phyloP scores from a whole-genome alignment of 768 basidiomycete genomes.

The Tylopilus subfusipes region DNA sequence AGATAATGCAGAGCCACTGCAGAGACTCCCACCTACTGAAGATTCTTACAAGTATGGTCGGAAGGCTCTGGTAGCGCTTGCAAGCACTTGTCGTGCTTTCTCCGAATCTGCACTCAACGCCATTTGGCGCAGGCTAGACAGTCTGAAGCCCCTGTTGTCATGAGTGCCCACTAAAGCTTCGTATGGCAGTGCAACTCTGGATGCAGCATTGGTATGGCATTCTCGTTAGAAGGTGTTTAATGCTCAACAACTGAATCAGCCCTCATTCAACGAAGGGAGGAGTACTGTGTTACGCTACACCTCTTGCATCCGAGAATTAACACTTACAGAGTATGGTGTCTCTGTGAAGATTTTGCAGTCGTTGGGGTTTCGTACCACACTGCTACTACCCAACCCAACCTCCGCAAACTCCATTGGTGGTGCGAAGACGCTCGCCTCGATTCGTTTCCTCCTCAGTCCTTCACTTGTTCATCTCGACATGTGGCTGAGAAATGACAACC shows the following conservation, averaged over 20 bases:
- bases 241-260: background rate
- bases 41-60: background rate
- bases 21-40: no score
- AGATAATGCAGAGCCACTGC: background rate
- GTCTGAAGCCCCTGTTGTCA: constrained; percentile 1
- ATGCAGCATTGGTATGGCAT: background rate
- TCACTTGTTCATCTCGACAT: background rate
- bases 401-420: background rate
- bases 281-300: constrained; percentile 1
- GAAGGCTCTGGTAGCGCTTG: constrained; percentile 6
- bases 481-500: background rate
- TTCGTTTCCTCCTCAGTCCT: background rate
- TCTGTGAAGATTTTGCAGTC: constrained; percentile 4
- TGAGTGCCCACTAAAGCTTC: background rate
- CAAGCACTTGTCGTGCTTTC: constrained; percentile 13
- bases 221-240: background rate
- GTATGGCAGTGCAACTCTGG: background rate
- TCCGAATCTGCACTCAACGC: constrained; percentile 13
- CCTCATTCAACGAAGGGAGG: background rate
- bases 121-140: constrained; percentile 12
- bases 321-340: background rate
- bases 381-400: constrained; percentile 4
- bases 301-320: constrained; percentile 6
- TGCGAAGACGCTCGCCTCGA: background rate
- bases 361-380: background rate